phyloP scores from a whole-genome alignment of 2,329 filamentous ascomycete genomes.

The Exophiala oligosperma region DNA sequence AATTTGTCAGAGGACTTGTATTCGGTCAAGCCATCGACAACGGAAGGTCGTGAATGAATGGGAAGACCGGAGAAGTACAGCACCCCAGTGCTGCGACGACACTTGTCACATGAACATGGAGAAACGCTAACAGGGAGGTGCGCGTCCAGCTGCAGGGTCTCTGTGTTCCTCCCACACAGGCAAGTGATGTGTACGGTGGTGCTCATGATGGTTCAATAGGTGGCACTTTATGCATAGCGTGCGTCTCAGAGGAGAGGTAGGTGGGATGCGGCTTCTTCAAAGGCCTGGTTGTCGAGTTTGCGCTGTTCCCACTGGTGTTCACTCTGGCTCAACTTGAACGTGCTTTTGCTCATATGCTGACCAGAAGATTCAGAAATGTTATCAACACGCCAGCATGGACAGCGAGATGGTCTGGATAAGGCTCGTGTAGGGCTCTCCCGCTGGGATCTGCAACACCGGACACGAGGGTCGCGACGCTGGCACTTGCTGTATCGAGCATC shows the following conservation, averaged over 20 bases:
- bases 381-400: not conserved
- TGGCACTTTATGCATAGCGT: not conserved
- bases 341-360: not conserved
- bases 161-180: constrained; percentile 24
- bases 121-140: constrained; percentile 19
- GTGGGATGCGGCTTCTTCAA: not conserved
- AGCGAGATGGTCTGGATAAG: not conserved
- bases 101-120: constrained; percentile 55
- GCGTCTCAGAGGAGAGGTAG: not conserved
- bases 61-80: constrained; percentile 47
- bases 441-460: not conserved
- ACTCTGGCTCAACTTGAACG: too few species aligned
- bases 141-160: constrained; percentile 17
- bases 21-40: constrained; percentile 39
- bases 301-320: too few species aligned
- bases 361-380: not conserved
- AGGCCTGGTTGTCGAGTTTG: not conserved
- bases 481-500: not conserved
- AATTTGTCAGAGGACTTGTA: constrained; percentile 47
- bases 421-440: not conserved
- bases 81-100: constrained; percentile 50
- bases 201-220: constrained; percentile 6
- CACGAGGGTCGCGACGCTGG: not conserved
- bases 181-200: constrained; percentile 19
- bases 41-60: constrained; percentile 38